Conservation (phyloP, 2,329 filamentous ascomycete genomes). For the Colletotrichum plurivorum region DNA sequence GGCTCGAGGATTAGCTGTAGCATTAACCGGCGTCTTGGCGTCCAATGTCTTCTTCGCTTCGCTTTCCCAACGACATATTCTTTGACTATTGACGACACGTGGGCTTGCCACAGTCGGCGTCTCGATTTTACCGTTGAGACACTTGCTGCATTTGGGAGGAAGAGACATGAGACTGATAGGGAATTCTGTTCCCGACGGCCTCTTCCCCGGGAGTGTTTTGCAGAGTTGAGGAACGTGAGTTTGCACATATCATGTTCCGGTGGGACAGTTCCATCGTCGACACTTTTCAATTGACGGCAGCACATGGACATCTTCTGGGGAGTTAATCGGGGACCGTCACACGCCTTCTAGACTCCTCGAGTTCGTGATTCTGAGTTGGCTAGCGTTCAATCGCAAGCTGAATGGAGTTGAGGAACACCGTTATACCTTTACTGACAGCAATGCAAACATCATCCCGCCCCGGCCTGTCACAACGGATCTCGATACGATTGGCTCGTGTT, state of each 20-base stretch:
- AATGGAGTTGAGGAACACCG: no score
- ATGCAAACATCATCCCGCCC: no score
- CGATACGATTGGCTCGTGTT: slow-evolving; percentile 10
- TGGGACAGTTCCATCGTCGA: no score
- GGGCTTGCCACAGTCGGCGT: background rate
- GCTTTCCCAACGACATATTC: background rate
- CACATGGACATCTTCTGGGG: no score
- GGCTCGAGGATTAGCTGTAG: background rate
- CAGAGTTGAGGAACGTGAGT: background rate
- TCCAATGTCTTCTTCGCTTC: background rate
- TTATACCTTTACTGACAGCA: no score
- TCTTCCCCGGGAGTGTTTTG: background rate
- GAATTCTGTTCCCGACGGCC: background rate
- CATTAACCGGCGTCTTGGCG: background rate
- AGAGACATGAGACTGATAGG: background rate
- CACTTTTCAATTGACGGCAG: no score
- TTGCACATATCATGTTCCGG: background rate
- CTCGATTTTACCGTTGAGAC: background rate
- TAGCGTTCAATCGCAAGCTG: no score
- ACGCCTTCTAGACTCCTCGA: no score
- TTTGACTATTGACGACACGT: background rate
- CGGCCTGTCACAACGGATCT: background rate
- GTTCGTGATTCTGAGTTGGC: no score
- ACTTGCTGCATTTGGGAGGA: background rate
- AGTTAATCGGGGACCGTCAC: no score